A percentile compares a stretch with the other conserved stretches of the same genome.
These are phyloP conservation scores for Starmerella potacharoeniae DNA, from an alignment of 805 yeast genomes.

Conservation along the genomic window DNA sequence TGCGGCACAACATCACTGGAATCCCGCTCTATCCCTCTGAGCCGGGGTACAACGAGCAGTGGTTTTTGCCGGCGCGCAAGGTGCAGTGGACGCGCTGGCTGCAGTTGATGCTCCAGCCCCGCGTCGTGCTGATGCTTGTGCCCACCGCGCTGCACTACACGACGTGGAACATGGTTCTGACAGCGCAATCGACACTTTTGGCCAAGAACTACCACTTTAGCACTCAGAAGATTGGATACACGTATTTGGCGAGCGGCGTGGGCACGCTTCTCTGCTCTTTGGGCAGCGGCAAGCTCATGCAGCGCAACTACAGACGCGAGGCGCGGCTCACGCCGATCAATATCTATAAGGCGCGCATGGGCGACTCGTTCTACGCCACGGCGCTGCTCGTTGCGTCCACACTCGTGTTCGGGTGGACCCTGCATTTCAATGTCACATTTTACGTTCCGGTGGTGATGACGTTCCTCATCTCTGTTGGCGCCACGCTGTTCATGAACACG, in stretches of 20 bases:
- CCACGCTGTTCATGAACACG: slow-evolving; percentile 46
- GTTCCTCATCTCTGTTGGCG: slow-evolving; percentile 45
- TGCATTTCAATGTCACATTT: slow-evolving; percentile 38
- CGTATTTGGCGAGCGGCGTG: slow-evolving; percentile 64
- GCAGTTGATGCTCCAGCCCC: slow-evolving; percentile 35
- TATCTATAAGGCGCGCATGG: slow-evolving; percentile 44
- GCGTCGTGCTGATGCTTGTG: slow-evolving; percentile 39
- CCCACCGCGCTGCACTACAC: slow-evolving; percentile 57
- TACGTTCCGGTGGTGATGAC: slow-evolving; percentile 49
- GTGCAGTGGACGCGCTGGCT: slow-evolving; percentile 28
- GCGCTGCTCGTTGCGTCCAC: slow-evolving; percentile 33
- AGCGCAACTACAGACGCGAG: slow-evolving; percentile 37
- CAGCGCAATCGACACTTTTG: slow-evolving; percentile 50
- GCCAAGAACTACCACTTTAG: slow-evolving; percentile 40
- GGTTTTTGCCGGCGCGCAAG: slow-evolving; percentile 19
- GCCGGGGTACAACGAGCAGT: slow-evolving; percentile 17
- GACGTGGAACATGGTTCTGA: slow-evolving; percentile 57
- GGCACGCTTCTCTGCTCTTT: slow-evolving; percentile 55
- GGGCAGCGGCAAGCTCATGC: slow-evolving; percentile 44
- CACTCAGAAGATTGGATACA: slow-evolving; percentile 51
- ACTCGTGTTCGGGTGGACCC: slow-evolving; percentile 63
- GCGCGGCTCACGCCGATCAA: slow-evolving; percentile 21
- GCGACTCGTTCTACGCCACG: slow-evolving; percentile 36
- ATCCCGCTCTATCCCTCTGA: slow-evolving; percentile 20
- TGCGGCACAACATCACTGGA: slow-evolving; percentile 19